Base-by-base conservation (phyloP, 176 grass and related monocot genomes). In the Coix lacrymajobi region DNA sequence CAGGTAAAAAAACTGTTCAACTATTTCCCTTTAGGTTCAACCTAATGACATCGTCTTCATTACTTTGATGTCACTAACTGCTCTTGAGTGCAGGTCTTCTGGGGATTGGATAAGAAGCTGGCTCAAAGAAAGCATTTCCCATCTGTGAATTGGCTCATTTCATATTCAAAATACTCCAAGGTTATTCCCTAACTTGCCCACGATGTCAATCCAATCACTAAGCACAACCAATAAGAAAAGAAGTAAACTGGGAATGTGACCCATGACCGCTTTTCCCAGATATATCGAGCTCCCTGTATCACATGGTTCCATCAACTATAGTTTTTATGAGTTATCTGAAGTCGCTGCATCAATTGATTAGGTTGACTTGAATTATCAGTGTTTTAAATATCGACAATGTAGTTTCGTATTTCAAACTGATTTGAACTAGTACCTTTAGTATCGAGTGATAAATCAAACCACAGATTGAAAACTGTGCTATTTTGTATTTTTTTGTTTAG, bases 71-170 rank as follows among this genome's bases (percentile, higher is more conserved):
- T 45, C 81, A 40, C 5, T 64, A 26, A 22, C 22, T 81, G 24
- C 46, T 73, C 73, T 87, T 16, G 38, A 76, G 80, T 92, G 22
- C 72, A 98, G 95, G 95, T 98, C 81, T 98, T 98, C 51, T 98
- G 95, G 95, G 95, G 95, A 66, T 81, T 98, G 79, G 95, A 98
- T 77, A 98, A 98, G 82, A 98, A 98, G 63, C 88, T 98, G 61
- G 95, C 95, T 83, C 95, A 98, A 78, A 98, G 95, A 57, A 98
- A 98, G 43, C 95, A 98, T 93, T 98, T 98, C 73, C 95, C 95
- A 75, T 98, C 95, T 60, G 95, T 98, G 24, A 98, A 98, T 85
- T 98, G 95, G 95, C 90, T 98, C 75, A 95, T 98, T 92, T 98
- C 95, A 34, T 98, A 98, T 84, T 98, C 95, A 9, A 98, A 98